These are phyloP conservation scores for Pichia thaimueangensis DNA, from an alignment of 805 yeast genomes.

Conservation along the genomic window DNA sequence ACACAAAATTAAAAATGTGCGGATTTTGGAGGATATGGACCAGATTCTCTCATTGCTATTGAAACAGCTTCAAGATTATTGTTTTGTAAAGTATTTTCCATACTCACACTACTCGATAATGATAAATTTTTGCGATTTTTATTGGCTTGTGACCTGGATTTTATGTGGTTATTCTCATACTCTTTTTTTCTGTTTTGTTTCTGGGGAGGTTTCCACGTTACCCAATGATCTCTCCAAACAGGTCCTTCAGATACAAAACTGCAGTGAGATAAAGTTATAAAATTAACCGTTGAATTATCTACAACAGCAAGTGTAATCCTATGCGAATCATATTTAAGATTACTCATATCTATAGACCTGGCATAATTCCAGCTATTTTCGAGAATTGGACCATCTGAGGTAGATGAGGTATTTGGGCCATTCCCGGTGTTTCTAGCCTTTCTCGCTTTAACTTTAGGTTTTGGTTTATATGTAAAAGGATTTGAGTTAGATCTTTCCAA, in stretches of 20 bases:
- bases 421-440: neutral
- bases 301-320: conserved; percentile 57
- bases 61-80: too few relatives aligned
- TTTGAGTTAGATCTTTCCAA: conserved; percentile 26
- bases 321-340: conserved; percentile 12
- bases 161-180: neutral
- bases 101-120: too few relatives aligned
- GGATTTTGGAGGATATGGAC: neutral
- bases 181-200: conserved; percentile 2
- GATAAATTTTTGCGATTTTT: too few relatives aligned
- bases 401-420: neutral
- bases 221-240: conserved; percentile 27
- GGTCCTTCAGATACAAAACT: conserved; percentile 34
- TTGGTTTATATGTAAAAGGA: conserved; percentile 3
- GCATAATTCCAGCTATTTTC: conserved; percentile 12
- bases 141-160: too few relatives aligned
- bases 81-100: too few relatives aligned
- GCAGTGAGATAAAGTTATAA: conserved; percentile 45
- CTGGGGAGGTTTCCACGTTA: conserved; percentile 11
- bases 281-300: conserved; percentile 70
- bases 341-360: conserved; percentile 12
- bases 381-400: neutral
- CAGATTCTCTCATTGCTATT: too few relatives aligned
- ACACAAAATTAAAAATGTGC: conserved; percentile 11
- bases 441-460: conserved; percentile 2